Evolutionary conservation across 75 land plant species (phyloP).

Genomic region (Selaginella tamariscina): DNA sequence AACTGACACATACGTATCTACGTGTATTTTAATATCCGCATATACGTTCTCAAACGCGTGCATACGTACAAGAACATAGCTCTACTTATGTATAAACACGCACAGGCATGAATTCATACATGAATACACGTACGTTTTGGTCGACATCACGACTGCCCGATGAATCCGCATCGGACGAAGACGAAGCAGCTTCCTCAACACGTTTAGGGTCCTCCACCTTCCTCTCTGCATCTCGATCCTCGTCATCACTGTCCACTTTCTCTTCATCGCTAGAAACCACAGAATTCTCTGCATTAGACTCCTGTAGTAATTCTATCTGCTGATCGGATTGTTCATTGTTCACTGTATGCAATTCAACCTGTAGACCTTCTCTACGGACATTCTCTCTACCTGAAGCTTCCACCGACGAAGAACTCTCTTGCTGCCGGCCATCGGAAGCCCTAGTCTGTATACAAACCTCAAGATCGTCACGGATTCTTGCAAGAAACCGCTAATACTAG

Average conservation of each 20-base stretch:
- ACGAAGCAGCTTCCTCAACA: background rate
- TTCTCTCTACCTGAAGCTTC: too few species aligned
- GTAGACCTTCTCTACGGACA: too few species aligned
- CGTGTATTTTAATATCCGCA: background rate
- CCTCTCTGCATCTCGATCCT: background rate
- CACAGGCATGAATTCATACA: background rate
- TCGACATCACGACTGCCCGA: background rate
- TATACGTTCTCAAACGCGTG: background rate
- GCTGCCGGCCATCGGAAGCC: too few species aligned
- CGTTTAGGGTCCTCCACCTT: background rate
- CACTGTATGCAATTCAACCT: too few species aligned
- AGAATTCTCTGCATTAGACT: too few species aligned
- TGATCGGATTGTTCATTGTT: too few species aligned
- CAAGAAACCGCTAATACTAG: too few species aligned
- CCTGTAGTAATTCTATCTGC: too few species aligned
- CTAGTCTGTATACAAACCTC: too few species aligned
- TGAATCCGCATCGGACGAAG: background rate
- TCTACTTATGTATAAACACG: background rate
- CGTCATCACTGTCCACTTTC: background rate
- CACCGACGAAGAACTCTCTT: too few species aligned
- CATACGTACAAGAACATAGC: background rate
- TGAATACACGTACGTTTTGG: background rate
- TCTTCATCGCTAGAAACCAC: constrained; percentile 6
- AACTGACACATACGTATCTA: background rate
- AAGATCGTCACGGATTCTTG: too few species aligned